A percentile compares a stretch with the other conserved stretches of the same genome.
Conservation (phyloP, 2,329 filamentous ascomycete species). For the Pseudogymnoascus sp. region DNA sequence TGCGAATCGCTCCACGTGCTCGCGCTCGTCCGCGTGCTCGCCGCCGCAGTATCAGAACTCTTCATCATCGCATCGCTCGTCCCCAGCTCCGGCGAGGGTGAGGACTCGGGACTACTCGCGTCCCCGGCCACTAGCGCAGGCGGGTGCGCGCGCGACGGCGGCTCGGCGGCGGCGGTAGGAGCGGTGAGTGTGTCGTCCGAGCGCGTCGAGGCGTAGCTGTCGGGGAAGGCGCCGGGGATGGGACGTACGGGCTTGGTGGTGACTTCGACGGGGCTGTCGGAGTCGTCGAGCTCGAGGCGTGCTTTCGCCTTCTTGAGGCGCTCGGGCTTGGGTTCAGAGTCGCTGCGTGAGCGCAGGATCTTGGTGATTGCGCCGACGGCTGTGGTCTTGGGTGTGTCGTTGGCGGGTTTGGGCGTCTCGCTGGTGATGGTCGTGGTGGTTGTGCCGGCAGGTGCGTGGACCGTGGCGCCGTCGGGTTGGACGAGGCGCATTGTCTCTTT, state of each 20-base stretch:
- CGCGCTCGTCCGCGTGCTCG: constrained; percentile 41
- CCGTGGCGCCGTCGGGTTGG: constrained; percentile 9
- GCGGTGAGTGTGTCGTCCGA: constrained; percentile 8
- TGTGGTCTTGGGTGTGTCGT: constrained; percentile 36
- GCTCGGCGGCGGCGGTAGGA: constrained; percentile 20
- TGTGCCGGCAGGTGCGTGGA: background rate
- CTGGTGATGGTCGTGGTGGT: constrained; percentile 33
- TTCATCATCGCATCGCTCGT: constrained; percentile 32
- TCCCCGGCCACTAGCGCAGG: constrained; percentile 36
- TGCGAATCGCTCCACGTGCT: constrained; percentile 76
- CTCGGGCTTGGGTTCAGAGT: constrained; percentile 38
- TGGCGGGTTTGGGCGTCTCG: constrained; percentile 24
- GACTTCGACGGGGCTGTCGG: constrained; percentile 35
- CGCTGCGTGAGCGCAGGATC: constrained; percentile 34
- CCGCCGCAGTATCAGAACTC: constrained; percentile 28
- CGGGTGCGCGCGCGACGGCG: constrained; percentile 18
- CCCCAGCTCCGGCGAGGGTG: constrained; percentile 55
- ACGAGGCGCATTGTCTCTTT: constrained; percentile 19
- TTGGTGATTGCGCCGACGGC: constrained; percentile 33
- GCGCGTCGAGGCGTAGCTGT: constrained; percentile 24
- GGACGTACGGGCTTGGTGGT: constrained; percentile 18
- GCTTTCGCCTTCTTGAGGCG: constrained; percentile 52
- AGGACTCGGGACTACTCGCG: constrained; percentile 36
- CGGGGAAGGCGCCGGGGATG: constrained; percentile 28
- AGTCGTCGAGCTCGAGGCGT: constrained; percentile 62